Percentiles rank a stretch among this genome's conserved stretches.
These are phyloP conservation scores for Ailanthus altissimus DNA, from an alignment of 345 rosid species.

Conservation along the genomic window DNA sequence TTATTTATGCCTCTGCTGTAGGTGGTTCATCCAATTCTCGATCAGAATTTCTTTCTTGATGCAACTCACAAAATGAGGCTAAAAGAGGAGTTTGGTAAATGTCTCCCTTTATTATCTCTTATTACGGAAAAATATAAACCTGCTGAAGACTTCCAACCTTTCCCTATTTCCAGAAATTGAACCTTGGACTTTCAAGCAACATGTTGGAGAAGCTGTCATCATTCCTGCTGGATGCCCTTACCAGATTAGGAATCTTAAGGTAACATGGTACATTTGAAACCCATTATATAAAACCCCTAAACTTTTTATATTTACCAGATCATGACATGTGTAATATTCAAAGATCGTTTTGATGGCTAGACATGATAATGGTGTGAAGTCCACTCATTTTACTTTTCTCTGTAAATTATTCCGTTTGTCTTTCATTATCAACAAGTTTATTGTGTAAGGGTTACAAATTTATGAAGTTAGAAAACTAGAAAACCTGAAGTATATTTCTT, in stretches of 20 bases:
- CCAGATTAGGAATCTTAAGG: slow-evolving; percentile 85
- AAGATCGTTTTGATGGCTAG: not conserved
- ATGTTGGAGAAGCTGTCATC: slow-evolving; percentile 91
- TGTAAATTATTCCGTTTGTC: not conserved
- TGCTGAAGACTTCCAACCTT: not conserved
- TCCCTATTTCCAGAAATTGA: slow-evolving; percentile 60
- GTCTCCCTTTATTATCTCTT: not conserved
- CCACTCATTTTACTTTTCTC: not conserved
- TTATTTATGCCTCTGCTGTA: slow-evolving; percentile 34
- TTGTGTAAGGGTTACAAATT: not conserved
- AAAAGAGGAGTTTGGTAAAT: slow-evolving; percentile 83
- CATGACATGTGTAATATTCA: not conserved
- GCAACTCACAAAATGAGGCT: slow-evolving; percentile 72
- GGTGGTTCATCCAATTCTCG: slow-evolving; percentile 81
- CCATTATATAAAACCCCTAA: not conserved
- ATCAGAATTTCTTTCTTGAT: slow-evolving; percentile 83
- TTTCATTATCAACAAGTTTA: not conserved
- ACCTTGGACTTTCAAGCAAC: slow-evolving; percentile 94
- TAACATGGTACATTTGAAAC: slow-evolving; percentile 23
- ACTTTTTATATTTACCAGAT: not conserved
- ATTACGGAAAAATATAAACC: not conserved
- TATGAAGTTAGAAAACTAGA: not conserved
- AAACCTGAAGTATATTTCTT: not conserved
- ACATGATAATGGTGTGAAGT: not conserved
- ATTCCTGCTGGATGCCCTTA: slow-evolving; percentile 96